These are phyloP conservation scores for Pyronema domesticum DNA, from an alignment of 495 filamentous ascomycete species.

Conservation along the genomic window DNA sequence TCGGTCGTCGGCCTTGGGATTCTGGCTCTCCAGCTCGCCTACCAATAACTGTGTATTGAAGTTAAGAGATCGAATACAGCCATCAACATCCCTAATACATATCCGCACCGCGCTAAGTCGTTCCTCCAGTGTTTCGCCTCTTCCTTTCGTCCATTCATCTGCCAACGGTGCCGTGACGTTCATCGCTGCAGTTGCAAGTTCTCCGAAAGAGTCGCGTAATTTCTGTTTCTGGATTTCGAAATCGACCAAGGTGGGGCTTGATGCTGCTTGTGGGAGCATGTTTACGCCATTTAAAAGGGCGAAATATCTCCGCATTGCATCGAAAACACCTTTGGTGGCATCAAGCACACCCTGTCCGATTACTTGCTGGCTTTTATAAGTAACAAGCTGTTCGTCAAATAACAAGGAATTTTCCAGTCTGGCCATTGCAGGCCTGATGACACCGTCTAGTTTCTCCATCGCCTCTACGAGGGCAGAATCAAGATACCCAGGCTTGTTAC, in stretches of 20 bases:
- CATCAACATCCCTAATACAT: slow-evolving; percentile 64
- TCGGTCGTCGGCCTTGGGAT: slow-evolving; percentile 10
- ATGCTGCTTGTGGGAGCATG: slow-evolving; percentile 23
- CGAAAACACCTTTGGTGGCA: slow-evolving; percentile 17
- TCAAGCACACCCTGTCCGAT: slow-evolving; percentile 13
- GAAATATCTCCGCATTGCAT: slow-evolving; percentile 21
- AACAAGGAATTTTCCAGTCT: slow-evolving; percentile 43
- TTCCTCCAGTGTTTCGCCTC: slow-evolving; percentile 84
- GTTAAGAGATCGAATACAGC: slow-evolving; percentile 66
- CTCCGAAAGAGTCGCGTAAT: slow-evolving; percentile 78
- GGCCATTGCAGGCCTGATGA: slow-evolving; percentile 36
- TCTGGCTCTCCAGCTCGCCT: slow-evolving; percentile 48
- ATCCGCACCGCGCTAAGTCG: slow-evolving; percentile 59
- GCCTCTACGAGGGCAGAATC: slow-evolving; percentile 62
- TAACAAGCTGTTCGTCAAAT: slow-evolving; percentile 13
- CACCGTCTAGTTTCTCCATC: slow-evolving; percentile 56
- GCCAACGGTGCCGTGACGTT: slow-evolving; percentile 70
- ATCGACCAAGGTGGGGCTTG: slow-evolving; percentile 71
- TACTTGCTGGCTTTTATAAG: slow-evolving; percentile 10
- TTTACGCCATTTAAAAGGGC: slow-evolving; percentile 21
- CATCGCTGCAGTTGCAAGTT: slow-evolving; percentile 73
- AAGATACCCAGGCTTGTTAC: slow-evolving; percentile 29
- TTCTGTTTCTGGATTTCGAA: slow-evolving; percentile 81
- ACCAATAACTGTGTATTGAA: slow-evolving; percentile 75
- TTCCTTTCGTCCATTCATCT: slow-evolving; percentile 84